A percentile compares a stretch with the other conserved stretches of the same genome.
Evolutionary conservation across 2,329 filamentous ascomycete species (phyloP).

Genomic region (Acephala macrosclerotiorum): DNA sequence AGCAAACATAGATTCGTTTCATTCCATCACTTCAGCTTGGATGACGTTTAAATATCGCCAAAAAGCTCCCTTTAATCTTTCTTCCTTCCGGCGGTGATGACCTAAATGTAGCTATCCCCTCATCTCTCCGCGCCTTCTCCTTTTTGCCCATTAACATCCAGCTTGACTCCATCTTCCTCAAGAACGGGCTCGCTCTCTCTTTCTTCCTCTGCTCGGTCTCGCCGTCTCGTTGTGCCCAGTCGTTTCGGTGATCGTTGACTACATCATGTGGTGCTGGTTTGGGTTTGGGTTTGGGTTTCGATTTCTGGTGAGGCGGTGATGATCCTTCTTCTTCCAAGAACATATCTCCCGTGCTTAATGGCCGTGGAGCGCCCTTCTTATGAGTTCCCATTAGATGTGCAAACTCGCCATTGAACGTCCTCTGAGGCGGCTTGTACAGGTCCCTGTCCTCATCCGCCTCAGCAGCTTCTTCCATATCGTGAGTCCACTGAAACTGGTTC

Average conservation of each 20-base stretch:
- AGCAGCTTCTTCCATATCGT: conserved; percentile 47
- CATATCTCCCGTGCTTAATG: conserved; percentile 37
- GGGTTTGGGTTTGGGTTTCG: conserved; percentile 17
- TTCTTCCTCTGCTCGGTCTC: conserved; percentile 32
- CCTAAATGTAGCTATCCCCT: conserved; percentile 29
- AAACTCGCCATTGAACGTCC: conserved; percentile 45
- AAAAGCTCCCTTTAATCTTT: conserved; percentile 34
- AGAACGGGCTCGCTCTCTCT: conserved; percentile 37
- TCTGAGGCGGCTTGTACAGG: conserved; percentile 40
- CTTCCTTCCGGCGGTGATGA: conserved; percentile 29
- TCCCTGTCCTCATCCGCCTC: conserved; percentile 43
- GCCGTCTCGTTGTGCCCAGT: conserved; percentile 65
- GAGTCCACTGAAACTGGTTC: conserved; percentile 53
- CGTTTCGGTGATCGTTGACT: conserved; percentile 41
- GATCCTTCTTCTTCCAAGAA: conserved; percentile 33
- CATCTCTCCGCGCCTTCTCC: conserved; percentile 34
- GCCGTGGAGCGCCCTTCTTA: conserved; percentile 24
- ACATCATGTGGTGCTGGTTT: conserved; percentile 27
- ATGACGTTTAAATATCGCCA: conserved; percentile 40
- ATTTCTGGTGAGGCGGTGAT: neutral
- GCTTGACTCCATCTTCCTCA: conserved; percentile 56
- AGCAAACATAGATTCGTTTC: conserved; percentile 13
- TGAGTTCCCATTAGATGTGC: conserved; percentile 27
- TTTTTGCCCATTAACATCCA: conserved; percentile 56
- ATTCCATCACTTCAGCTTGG: conserved; percentile 34